Evolutionary conservation across 2,329 filamentous ascomycete genomes (phyloP).

Genomic region (Pseudogymnoascus sp.): DNA sequence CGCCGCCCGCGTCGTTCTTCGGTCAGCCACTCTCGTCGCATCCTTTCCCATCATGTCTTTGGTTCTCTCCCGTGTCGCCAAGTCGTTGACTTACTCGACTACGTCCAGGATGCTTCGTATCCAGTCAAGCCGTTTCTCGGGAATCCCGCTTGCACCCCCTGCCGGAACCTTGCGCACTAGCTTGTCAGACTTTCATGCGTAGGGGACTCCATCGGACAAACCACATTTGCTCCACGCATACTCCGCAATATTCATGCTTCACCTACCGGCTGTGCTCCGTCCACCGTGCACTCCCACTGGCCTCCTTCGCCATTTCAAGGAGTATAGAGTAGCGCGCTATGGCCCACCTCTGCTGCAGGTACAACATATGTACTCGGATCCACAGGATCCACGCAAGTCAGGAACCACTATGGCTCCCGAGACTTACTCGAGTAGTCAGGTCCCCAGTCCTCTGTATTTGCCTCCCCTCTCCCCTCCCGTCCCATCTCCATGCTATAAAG

Average conservation of each 20-base stretch:
- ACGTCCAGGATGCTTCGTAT: neutral
- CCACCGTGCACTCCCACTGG: neutral
- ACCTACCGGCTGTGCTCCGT: neutral
- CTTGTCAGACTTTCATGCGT: conserved; percentile 5
- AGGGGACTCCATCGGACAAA: conserved; percentile 8
- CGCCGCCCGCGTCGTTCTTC: neutral
- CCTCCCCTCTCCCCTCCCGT: neutral
- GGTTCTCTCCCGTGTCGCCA: neutral
- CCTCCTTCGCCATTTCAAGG: neutral
- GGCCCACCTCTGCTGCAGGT: neutral
- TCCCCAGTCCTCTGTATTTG: neutral
- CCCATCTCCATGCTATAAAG: conserved; percentile 8
- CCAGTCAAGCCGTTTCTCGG: conserved; percentile 1
- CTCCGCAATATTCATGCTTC: conserved; percentile 7
- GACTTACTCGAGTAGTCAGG: conserved; percentile 7
- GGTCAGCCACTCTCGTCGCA: neutral
- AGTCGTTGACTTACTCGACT: neutral
- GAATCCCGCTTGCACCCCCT: conserved; percentile 4
- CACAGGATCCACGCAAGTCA: conserved; percentile 5
- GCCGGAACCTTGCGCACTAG: conserved; percentile 1
- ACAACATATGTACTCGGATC: conserved; percentile 4
- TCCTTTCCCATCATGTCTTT: neutral
- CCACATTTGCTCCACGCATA: conserved; percentile 7
- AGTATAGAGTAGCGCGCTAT: neutral
- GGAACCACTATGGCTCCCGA: conserved; percentile 8